Evolutionary conservation across 805 yeast species (phyloP).

Genomic region (Tetrapisispora iriomotensis): DNA sequence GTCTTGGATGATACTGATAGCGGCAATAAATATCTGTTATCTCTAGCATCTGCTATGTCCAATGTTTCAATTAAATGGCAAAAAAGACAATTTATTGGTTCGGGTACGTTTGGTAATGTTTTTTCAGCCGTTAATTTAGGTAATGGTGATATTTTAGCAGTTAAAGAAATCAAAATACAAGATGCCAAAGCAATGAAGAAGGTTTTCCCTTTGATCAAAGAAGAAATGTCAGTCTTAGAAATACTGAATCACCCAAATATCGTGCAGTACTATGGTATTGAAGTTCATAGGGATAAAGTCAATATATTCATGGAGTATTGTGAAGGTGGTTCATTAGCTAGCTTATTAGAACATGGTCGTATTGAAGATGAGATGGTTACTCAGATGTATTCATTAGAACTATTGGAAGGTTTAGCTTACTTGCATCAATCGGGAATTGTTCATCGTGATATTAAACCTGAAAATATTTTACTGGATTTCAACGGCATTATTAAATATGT

Average conservation of each 20-base stretch:
- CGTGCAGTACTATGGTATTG: slow-evolving; percentile 94
- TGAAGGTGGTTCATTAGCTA: slow-evolving; percentile 88
- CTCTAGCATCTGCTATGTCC: slow-evolving; percentile 80
- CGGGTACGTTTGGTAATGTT: slow-evolving; percentile 93
- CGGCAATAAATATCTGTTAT: slow-evolving; percentile 77
- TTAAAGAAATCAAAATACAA: slow-evolving; percentile 86
- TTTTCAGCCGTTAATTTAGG: slow-evolving; percentile 87
- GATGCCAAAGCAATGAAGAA: slow-evolving; percentile 77
- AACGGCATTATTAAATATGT: slow-evolving; percentile 91
- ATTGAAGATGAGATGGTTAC: slow-evolving; percentile 91
- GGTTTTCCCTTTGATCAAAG: slow-evolving; percentile 81
- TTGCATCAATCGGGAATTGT: slow-evolving; percentile 89
- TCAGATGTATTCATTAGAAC: slow-evolving; percentile 80
- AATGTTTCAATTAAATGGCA: slow-evolving; percentile 95
- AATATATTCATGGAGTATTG: slow-evolving; percentile 96
- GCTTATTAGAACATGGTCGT: slow-evolving; percentile 79
- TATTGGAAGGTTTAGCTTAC: slow-evolving; percentile 92
- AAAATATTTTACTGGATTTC: slow-evolving; percentile 79
- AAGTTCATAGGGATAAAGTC: slow-evolving; percentile 91
- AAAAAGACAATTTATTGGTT: slow-evolving; percentile 86
- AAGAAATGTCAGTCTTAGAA: slow-evolving; percentile 93
- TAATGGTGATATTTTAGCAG: slow-evolving; percentile 94
- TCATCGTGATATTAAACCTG: slow-evolving; percentile 97
- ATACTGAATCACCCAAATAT: slow-evolving; percentile 93
- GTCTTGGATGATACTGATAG: slow-evolving; percentile 81